Base-by-base conservation (phyloP, 2,329 filamentous ascomycete genomes). In the Clarireedia homoeocarpa region DNA sequence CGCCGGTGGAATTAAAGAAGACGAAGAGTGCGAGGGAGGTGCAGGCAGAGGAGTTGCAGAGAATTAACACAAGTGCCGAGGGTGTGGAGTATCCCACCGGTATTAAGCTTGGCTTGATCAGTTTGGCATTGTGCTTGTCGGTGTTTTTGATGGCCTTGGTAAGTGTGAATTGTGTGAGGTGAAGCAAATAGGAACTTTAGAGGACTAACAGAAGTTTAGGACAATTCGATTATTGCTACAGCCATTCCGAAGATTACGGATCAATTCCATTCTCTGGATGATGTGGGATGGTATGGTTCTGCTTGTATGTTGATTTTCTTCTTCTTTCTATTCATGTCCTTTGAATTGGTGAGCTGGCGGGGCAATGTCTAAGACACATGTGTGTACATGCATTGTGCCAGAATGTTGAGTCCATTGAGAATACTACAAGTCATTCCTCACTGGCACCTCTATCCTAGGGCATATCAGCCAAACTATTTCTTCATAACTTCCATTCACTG, bases 241-340 rank as follows among this genome's bases (percentile, higher is more conserved):
- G 79, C 78, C 5, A 80, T 82, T 48, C 79, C 79, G 6, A 77
- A 76, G 59, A 81, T 82, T 63, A 80, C 79, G 1, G 74, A 67
- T 49, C 50, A 77, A 72, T 66, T 81, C 77, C 65, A 79, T 73
- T 27, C 74, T 73, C 61, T 73, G 72, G 67, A 74, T 71, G 15
- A 68, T 70, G 59, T 76, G 14, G 76, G 77, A 24, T 85, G 82
- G 82, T 84, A 84, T 61, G 80, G 78, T 4, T 74, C 77, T 23
- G 77, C 77, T 48, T 81, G 76, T 62, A 78, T 79, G 67, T 70
- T 79, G 9, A 6, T 26, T 36, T 38, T 34, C 10, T 17, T 2
- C n/a, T 24, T 38, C 7, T 34, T 36, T 44, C 7, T 34, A 26
- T 44, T 44, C 9, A n/a, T 6, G 24, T 14, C 14, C 24, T 24